Base-by-base conservation (phyloP, 2,329 filamentous ascomycete genomes). In the Cladosporium sp. region DNA sequence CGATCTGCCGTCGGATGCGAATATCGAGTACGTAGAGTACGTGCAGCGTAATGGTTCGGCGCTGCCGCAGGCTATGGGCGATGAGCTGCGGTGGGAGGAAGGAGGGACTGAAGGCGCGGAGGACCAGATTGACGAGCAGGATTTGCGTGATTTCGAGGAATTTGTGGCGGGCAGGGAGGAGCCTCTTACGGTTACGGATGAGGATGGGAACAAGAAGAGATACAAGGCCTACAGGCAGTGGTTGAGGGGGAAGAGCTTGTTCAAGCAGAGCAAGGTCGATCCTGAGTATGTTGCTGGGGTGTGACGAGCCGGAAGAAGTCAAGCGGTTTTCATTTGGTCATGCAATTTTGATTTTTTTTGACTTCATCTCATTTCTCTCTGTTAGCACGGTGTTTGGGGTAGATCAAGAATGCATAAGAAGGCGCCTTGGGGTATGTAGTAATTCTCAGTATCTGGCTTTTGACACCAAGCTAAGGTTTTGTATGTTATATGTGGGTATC, bases 181-280 rank as follows among this genome's bases (percentile, higher is more conserved):
- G 73, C 92, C 92, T 21, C 80, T 99, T 62, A 96, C 92, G 2
- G 94, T 98, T 15, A 89, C 88, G 1, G 90, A 93, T 54, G 93
- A 96, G 74, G 95, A 98, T 77, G 85, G 88, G 55, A 85, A 86
- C 49, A 98, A 96, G 85, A 97, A 98, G 84, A 85, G 95, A 72
- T 99, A 99, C 79, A 98, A 97, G 80, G 92, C 93, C 11, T 99
- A 99, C 79, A 83, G 90, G 74, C 96, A 97, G 80, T 99, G 95
- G 94, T 83, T 99, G 75, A 86, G 89, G 68, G 94, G 94, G 21
- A 98, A 97, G 82, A 97, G 92, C 73, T 85, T 98, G 74, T 98
- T 98, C 78, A 98, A 98, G 80, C 93, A 97, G 83, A 83, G 82
- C 68, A 84, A 84, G 71, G 80, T 84, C 47, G 82, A 84, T 78